phyloP scores from a whole-genome alignment of 768 basidiomycete species.

The Lactarius sp. region DNA sequence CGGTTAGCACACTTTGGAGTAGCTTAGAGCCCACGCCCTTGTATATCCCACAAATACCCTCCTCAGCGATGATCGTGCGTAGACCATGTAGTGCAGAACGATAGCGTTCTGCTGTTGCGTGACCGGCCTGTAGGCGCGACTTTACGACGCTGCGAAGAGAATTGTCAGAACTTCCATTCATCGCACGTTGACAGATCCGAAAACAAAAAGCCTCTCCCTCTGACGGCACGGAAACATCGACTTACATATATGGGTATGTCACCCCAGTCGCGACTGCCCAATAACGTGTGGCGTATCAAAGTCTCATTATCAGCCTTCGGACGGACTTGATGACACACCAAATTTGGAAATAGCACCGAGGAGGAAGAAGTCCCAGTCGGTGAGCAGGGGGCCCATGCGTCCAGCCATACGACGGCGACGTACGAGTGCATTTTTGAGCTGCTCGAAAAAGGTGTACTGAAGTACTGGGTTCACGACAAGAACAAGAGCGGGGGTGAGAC shows the following conservation, averaged over 20 bases:
- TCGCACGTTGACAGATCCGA: background rate
- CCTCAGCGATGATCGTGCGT: constrained; percentile 69
- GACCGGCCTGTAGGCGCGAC: constrained; percentile 73
- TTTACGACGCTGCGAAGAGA: constrained; percentile 52
- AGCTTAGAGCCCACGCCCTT: constrained; percentile 86
- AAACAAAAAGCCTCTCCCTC: background rate
- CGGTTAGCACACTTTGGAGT: constrained; percentile 86
- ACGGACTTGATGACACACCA: constrained; percentile 39
- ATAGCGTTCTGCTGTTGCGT: constrained; percentile 62
- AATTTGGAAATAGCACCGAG: constrained; percentile 95
- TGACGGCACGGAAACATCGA: background rate
- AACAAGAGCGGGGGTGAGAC: constrained; percentile 88
- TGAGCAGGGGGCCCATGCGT: constrained; percentile 45
- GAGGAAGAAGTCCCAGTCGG: constrained; percentile 88
- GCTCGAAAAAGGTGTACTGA: constrained; percentile 93
- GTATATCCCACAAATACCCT: constrained; percentile 82
- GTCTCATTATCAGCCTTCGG: background rate
- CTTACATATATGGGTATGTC: constrained; percentile 76
- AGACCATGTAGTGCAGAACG: constrained; percentile 73
- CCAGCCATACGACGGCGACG: constrained; percentile 51
- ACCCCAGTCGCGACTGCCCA: constrained; percentile 41
- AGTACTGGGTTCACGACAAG: constrained; percentile 94
- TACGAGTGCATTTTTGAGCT: constrained; percentile 82
- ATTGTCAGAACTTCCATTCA: constrained; percentile 5
- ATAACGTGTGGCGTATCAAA: constrained; percentile 1